These are phyloP conservation scores for Eucalyptus brandiana DNA, from an alignment of 345 rosid species.

Conservation along the genomic window DNA sequence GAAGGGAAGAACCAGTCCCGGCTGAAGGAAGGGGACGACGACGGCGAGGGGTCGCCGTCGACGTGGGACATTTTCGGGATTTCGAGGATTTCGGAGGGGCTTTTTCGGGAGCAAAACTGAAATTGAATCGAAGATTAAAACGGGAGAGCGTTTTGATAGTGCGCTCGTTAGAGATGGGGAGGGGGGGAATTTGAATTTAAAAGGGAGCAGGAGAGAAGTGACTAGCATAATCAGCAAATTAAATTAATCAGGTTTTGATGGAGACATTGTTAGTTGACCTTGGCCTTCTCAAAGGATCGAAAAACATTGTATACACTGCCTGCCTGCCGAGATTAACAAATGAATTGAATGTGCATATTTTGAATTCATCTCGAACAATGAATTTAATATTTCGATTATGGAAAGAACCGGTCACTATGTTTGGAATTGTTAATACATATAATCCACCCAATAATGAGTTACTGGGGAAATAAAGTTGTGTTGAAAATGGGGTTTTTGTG, in stretches of 20 bases:
- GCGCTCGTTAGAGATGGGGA: not conserved
- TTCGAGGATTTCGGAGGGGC: not conserved
- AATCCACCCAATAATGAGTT: not conserved
- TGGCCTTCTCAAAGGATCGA: not conserved
- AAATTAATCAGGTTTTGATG: not conserved
- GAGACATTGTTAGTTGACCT: not conserved
- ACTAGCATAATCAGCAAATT: not conserved
- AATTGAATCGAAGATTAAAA: not conserved
- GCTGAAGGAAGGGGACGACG: slow-evolving; percentile 12
- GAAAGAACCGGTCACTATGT: accelerated
- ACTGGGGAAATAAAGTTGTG: accelerated
- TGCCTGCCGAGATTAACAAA: not conserved
- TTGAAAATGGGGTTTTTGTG: not conserved
- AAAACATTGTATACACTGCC: not conserved
- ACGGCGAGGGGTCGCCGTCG: not conserved
- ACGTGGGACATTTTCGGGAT: slow-evolving; percentile 20
- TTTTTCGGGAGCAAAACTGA: not conserved
- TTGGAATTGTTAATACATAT: accelerated
- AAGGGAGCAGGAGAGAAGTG: not conserved
- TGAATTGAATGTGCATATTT: not conserved
- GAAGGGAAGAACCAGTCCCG: slow-evolving; percentile 73
- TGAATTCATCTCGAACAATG: not conserved
- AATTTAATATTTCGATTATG: not conserved
- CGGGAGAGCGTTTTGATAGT: not conserved
- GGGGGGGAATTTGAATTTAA: not conserved